Evolutionary conservation across 768 basidiomycete species (phyloP).

Genomic region (Heimioporus sp.): DNA sequence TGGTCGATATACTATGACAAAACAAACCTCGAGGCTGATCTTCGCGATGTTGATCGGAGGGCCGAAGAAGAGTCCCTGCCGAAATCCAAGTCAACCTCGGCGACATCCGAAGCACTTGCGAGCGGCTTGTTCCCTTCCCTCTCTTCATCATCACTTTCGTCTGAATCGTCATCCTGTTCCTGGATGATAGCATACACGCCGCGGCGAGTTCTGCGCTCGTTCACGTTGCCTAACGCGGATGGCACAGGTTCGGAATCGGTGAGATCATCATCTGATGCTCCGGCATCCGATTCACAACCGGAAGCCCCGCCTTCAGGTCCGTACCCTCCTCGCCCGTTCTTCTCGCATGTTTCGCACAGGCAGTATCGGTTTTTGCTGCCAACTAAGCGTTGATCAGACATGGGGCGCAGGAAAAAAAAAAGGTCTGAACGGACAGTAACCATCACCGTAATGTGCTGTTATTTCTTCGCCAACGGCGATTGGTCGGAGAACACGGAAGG

Average conservation of each 20-base stretch:
- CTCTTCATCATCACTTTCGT: constrained; percentile 57
- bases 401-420: constrained; percentile 17
- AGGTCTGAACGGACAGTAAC: constrained; percentile 67
- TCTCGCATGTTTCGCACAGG: constrained; percentile 86
- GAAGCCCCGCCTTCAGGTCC: constrained; percentile 47
- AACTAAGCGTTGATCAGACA: constrained; percentile 41
- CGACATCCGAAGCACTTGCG: constrained; percentile 45
- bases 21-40: constrained; percentile 26
- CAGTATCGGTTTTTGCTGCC: constrained; percentile 72
- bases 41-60: constrained; percentile 21
- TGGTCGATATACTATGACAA: constrained; percentile 6
- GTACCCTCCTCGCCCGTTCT: constrained; percentile 72
- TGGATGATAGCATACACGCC: constrained; percentile 76
- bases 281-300: constrained; percentile 48
- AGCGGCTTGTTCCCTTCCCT: constrained; percentile 48
- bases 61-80: constrained; percentile 22
- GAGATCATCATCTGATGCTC: constrained; percentile 31
- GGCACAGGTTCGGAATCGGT: constrained; percentile 44
- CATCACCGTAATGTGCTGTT: constrained; percentile 87
- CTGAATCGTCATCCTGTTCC: constrained; percentile 57
- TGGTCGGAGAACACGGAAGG: constrained; percentile 77
- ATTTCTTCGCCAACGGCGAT: constrained; percentile 84
- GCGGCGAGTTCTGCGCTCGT: constrained; percentile 77
- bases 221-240: constrained; percentile 57
- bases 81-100: constrained; percentile 55